These are phyloP conservation scores for Termitomyces sp. DNA, from an alignment of 768 basidiomycete genomes.

Conservation along the genomic window DNA sequence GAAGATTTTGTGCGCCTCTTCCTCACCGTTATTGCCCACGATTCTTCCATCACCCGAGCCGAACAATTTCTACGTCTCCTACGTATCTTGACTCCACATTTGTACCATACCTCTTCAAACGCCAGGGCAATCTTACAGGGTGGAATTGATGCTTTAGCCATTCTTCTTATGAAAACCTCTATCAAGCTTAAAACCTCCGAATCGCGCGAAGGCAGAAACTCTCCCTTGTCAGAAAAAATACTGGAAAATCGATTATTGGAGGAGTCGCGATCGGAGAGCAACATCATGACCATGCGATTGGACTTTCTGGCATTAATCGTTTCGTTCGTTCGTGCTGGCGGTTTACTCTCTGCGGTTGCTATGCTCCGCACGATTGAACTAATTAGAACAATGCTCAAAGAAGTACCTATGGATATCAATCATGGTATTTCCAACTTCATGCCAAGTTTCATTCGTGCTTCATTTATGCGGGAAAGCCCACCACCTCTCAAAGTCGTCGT, in stretches of 20 bases:
- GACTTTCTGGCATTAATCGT: conserved; percentile 57
- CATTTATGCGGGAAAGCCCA: conserved; percentile 40
- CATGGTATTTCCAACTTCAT: conserved; percentile 47
- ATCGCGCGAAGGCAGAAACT: conserved; percentile 18
- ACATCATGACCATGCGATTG: conserved; percentile 51
- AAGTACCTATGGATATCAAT: conserved; percentile 31
- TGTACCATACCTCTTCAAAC: conserved; percentile 50
- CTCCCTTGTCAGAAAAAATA: conserved; percentile 18
- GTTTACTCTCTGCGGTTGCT: conserved; percentile 33
- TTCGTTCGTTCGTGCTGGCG: conserved; percentile 46
- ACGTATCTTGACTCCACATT: conserved; percentile 45
- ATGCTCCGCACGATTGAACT: conserved; percentile 48
- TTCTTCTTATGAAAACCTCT: conserved; percentile 41
- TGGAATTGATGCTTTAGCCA: conserved; percentile 63
- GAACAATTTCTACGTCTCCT: conserved; percentile 65
- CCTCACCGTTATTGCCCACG: conserved; percentile 76
- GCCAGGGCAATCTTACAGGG: conserved; percentile 55
- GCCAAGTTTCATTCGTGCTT: conserved; percentile 40
- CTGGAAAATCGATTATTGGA: conserved; percentile 31
- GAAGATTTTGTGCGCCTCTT: conserved; percentile 68
- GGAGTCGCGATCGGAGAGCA: conserved; percentile 45
- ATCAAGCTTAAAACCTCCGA: conserved; percentile 41
- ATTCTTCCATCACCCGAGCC: conserved; percentile 58
- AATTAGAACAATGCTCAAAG: conserved; percentile 50
- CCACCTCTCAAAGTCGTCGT: conserved; percentile 43